Evolutionary conservation across 1,284 basidiomycete species (phyloP).

Genomic region (Hortiboletus rubellus): DNA sequence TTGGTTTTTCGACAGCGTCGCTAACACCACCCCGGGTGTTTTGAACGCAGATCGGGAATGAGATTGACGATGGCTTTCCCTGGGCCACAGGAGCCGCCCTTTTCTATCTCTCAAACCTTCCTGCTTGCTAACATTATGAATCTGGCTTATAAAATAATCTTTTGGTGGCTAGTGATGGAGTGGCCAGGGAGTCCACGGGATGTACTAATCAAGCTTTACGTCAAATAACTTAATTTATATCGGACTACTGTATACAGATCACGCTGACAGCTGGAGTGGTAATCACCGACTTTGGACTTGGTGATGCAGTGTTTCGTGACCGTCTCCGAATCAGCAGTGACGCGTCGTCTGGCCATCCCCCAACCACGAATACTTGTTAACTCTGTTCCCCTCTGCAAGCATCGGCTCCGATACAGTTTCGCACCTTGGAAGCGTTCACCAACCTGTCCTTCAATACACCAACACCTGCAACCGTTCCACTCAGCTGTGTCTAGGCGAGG

Average conservation of each 20-base stretch:
- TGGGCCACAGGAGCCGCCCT: constrained; percentile 11
- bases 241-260: neutral
- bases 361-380: neutral
- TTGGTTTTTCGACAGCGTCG: neutral
- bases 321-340: neutral
- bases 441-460: neutral
- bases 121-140: neutral
- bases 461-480: constrained; percentile 13
- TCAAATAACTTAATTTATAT: too few relatives aligned
- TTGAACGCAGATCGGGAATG: constrained; percentile 18
- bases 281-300: constrained; percentile 1
- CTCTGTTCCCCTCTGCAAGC: neutral
- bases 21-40: neutral
- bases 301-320: constrained; percentile 12
- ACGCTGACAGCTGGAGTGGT: neutral
- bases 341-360: neutral
- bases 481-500: constrained; percentile 15
- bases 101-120: neutral
- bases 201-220: too few relatives aligned
- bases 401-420: neutral
- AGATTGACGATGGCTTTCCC: constrained; percentile 15
- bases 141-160: too few relatives aligned
- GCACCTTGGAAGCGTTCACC: neutral
- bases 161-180: constrained; percentile 6
- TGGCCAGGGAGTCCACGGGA: constrained; percentile 9